Base-by-base conservation (phyloP, 306 rosid genomes). In the Arachis hypogaea region DNA sequence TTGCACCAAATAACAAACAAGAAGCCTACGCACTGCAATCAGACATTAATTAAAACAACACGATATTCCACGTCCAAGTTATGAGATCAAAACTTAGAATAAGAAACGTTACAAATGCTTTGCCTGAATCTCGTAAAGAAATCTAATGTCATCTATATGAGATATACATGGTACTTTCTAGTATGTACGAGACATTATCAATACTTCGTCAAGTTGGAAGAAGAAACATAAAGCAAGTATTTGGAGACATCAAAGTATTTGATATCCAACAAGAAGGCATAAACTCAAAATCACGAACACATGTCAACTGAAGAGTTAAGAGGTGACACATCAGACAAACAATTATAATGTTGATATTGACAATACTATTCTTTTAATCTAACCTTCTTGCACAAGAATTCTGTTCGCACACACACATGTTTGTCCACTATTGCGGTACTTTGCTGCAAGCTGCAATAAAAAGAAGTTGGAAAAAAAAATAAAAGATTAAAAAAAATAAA, bases 371-470 rank as follows among this genome's bases (percentile, higher is more conserved):
- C 1, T 50, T 73, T 63, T 55, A 22, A 82, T 62, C 85, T 59
- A 60, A 94, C 99, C 98, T 88, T 92, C 98, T 86, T 94, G 99
- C 64, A 92, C 99, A 45, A 94, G 74, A 82, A 94, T 85, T 84
- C 99, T 87, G 80, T 94, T 94, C 54, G 99, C 98, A 86, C 96
- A 89, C 40, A 94, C 95, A 69, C 99, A 94, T 75, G 99, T 94
- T 78, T 94, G 99, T 81, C 99, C 99, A 81, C 87, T 87, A 74
- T 92, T 92, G 38, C 97, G 99, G 69, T 92, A 94, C 89, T 94
- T 94, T 18, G 99, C 96, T 76, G 88, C 96, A 78, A 94, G 58
- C 99, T 94, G 90, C 76, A 77, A 72, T 9, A 45, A 63, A 77
- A 78, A 33, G 38, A 33, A 33, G 3, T 33, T 33, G 3, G 38